Conservation (phyloP, 495 filamentous ascomycete genomes). For the Talaromyces nanjingensis region DNA sequence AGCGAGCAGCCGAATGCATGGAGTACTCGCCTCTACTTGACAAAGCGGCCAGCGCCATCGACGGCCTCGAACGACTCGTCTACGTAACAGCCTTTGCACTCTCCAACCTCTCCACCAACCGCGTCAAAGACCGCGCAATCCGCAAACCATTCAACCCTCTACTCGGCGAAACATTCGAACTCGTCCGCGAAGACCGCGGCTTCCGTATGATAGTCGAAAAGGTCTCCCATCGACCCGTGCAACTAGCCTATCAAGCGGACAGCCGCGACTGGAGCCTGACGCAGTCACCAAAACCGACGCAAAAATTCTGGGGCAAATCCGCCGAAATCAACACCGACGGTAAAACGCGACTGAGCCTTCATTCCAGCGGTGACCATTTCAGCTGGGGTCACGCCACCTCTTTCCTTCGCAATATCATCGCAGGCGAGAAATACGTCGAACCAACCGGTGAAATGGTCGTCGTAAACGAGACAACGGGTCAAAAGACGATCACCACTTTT, state of each 20-base stretch:
- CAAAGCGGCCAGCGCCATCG: slow-evolving; percentile 51
- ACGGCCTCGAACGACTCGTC: slow-evolving; percentile 63
- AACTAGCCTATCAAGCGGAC: slow-evolving; percentile 90
- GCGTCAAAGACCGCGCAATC: slow-evolving; percentile 83
- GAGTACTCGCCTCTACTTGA: slow-evolving; percentile 87
- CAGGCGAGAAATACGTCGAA: slow-evolving; percentile 97
- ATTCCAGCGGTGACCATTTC: slow-evolving; percentile 66
- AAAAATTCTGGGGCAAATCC: slow-evolving; percentile 98
- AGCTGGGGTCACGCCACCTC: slow-evolving; percentile 79
- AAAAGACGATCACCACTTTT: slow-evolving; percentile 75
- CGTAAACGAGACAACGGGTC: slow-evolving; percentile 70
- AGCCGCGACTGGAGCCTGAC: slow-evolving; percentile 72
- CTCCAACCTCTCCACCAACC: slow-evolving; percentile 67
- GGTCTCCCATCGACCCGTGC: slow-evolving; percentile 83
- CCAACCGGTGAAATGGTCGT: slow-evolving; percentile 84
- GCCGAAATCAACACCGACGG: slow-evolving; percentile 90
- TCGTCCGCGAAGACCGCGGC: slow-evolving; percentile 80
- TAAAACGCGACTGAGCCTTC: slow-evolving; percentile 65
- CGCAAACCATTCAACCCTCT: slow-evolving; percentile 98
- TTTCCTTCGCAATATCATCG: slow-evolving; percentile 93
- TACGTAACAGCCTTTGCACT: slow-evolving; percentile 88
- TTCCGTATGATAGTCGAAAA: slow-evolving; percentile 92
- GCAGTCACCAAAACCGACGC: slow-evolving; percentile 78
- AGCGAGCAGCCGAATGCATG: slow-evolving; percentile 79
- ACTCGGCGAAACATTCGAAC: slow-evolving; percentile 91